Evolutionary conservation across 2,329 filamentous ascomycete genomes (phyloP).

Genomic region (Peltaster fructicola): DNA sequence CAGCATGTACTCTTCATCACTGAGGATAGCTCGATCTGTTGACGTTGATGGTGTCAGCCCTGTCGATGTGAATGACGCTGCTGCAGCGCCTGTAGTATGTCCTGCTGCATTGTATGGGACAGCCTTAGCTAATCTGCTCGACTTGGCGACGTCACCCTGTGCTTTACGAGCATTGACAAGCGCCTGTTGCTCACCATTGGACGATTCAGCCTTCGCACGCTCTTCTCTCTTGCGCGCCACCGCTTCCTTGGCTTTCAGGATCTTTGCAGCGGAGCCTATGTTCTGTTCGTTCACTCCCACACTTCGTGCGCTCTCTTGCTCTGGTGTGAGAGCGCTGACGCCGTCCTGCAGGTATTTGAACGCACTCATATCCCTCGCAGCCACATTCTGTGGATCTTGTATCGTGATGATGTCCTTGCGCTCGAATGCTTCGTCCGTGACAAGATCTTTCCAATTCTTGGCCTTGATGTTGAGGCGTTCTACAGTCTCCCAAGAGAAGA

Average conservation of each 20-base stretch:
- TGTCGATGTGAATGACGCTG: slow-evolving; percentile 88
- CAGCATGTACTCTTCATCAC: slow-evolving; percentile 93
- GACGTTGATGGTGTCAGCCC: slow-evolving; percentile 85
- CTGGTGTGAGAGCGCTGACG: slow-evolving; percentile 44
- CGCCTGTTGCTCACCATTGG: slow-evolving; percentile 20
- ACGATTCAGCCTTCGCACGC: slow-evolving; percentile 28
- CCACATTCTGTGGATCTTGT: slow-evolving; percentile 85
- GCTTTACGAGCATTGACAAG: slow-evolving; percentile 41
- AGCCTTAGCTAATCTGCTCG: slow-evolving; percentile 17
- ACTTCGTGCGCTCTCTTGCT: slow-evolving; percentile 50
- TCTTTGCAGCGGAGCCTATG: slow-evolving; percentile 64
- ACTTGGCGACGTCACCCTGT: slow-evolving; percentile 14
- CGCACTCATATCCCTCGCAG: slow-evolving; percentile 61
- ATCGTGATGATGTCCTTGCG: slow-evolving; percentile 88
- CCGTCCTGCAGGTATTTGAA: slow-evolving; percentile 87
- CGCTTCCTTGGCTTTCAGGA: slow-evolving; percentile 77
- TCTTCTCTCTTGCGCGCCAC: slow-evolving; percentile 78
- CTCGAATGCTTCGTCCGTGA: slow-evolving; percentile 72
- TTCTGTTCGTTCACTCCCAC: slow-evolving; percentile 55
- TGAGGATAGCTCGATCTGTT: slow-evolving; percentile 66
- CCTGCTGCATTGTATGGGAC: slow-evolving; percentile 67
- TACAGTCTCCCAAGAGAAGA: slow-evolving; percentile 90
- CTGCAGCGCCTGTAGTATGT: slow-evolving; percentile 79
- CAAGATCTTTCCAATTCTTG: slow-evolving; percentile 85
- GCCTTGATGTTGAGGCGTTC: slow-evolving; percentile 91